A percentile compares a stretch with the other conserved stretches of the same genome.
phyloP scores from a whole-genome alignment of 2,329 filamentous ascomycete genomes.

The Talaromyces verruculosus region DNA sequence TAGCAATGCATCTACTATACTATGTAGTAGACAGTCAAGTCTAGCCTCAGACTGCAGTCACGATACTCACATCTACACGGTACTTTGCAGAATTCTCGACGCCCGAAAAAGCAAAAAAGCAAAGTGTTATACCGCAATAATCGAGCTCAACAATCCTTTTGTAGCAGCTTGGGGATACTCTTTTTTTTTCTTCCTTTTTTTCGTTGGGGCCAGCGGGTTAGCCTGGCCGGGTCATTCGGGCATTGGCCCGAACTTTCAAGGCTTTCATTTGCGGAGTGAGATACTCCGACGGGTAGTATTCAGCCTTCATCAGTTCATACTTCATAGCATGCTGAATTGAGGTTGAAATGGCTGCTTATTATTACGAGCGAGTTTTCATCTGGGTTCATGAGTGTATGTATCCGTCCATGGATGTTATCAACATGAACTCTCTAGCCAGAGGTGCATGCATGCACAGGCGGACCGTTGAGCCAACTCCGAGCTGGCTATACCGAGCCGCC shows the following conservation, averaged over 20 bases:
- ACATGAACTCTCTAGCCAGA: not conserved
- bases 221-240: not conserved
- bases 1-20: too few relatives aligned
- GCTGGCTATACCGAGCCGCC: not conserved
- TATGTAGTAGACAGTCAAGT: too few relatives aligned
- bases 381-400: not conserved
- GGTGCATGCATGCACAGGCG: not conserved
- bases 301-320: too few relatives aligned
- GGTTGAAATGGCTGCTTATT: not conserved
- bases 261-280: not conserved
- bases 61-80: slow-evolving; percentile 1
- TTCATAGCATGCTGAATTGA: too few relatives aligned
- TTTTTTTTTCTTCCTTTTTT: not conserved
- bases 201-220: slow-evolving; percentile 1
- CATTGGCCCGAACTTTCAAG: not conserved
- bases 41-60: not conserved
- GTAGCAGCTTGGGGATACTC: slow-evolving; percentile 2
- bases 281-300: not conserved
- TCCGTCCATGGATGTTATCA: not conserved
- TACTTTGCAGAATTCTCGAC: slow-evolving; percentile 3
- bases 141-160: slow-evolving; percentile 5
- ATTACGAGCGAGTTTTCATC: not conserved
- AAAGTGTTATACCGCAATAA: not conserved
- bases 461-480: not conserved
- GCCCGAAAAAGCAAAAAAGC: not conserved